Percentiles rank a stretch among this genome's conserved stretches.
Evolutionary conservation across 306 rosid species (phyloP).

Genomic region (Coriaria nepalensis): DNA sequence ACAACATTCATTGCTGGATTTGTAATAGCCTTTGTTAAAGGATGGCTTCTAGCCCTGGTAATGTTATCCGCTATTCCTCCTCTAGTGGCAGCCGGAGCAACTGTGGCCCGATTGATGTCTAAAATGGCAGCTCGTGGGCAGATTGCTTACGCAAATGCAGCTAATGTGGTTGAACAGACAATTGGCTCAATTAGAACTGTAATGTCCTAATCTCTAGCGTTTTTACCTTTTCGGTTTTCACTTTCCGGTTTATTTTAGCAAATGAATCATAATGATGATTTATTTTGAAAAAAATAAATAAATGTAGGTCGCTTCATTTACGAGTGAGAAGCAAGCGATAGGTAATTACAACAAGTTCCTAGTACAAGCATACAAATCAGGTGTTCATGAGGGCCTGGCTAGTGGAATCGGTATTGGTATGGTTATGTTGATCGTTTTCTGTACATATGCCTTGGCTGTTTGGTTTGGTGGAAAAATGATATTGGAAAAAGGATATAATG

Average conservation of each 20-base stretch:
- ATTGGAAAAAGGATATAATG: conserved; percentile 56
- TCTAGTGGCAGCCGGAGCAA: conserved; percentile 48
- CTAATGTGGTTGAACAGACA: conserved; percentile 76
- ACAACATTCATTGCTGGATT: conserved; percentile 66
- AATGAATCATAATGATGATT: conserved; percentile 8
- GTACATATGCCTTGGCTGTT: conserved; percentile 56
- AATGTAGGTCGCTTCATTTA: conserved; percentile 67
- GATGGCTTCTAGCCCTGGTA: conserved; percentile 83
- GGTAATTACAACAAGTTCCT: conserved; percentile 43
- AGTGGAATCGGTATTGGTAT: conserved; percentile 53
- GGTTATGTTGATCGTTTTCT: conserved; percentile 42
- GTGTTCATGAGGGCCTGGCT: conserved; percentile 52
- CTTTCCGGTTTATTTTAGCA: conserved; percentile 5
- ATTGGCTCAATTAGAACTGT: conserved; percentile 84
- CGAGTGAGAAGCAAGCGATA: conserved; percentile 71
- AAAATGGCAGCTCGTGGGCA: conserved; percentile 63
- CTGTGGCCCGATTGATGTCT: conserved; percentile 39
- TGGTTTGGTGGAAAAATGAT: conserved; percentile 82
- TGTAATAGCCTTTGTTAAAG: conserved; percentile 52
- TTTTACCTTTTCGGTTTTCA: neutral
- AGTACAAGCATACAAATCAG: conserved; percentile 54
- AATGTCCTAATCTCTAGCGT: conserved; percentile 7
- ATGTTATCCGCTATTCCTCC: conserved; percentile 69
- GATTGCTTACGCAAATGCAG: conserved; percentile 66
- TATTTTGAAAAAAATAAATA: neutral